A percentile compares a stretch with the other conserved stretches of the same genome.
Conservation (phyloP, 352 stramenopile genomes). For the Pythium scleroteichum region DNA sequence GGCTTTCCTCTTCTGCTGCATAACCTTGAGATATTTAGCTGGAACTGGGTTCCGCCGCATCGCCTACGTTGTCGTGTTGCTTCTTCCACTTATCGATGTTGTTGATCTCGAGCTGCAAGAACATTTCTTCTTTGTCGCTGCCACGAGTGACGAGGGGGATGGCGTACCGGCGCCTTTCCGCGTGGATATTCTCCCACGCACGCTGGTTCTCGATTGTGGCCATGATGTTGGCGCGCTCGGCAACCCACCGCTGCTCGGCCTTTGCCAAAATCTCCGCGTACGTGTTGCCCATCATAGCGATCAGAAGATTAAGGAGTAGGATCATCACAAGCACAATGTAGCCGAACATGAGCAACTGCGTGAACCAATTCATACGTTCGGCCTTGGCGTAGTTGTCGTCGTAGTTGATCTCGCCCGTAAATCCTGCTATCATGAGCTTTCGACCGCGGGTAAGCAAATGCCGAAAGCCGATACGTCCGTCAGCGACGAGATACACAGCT, state of each 20-base stretch:
- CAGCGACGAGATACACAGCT: conserved; percentile 55
- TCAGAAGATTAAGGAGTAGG: conserved; percentile 64
- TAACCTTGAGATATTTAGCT: not conserved
- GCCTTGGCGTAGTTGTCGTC: conserved; percentile 51
- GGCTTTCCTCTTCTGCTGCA: not conserved
- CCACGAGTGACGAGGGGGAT: conserved; percentile 39
- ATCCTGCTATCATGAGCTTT: conserved; percentile 52
- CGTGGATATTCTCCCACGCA: conserved; percentile 34
- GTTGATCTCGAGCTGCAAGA: conserved; percentile 51
- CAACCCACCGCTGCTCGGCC: conserved; percentile 60
- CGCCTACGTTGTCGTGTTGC: not conserved
- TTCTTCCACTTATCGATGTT: conserved; percentile 48
- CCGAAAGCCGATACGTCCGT: conserved; percentile 34
- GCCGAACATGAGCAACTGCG: conserved; percentile 49
- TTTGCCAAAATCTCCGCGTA: conserved; percentile 61
- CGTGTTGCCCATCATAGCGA: conserved; percentile 76
- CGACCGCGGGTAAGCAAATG: conserved; percentile 46
- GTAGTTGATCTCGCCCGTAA: conserved; percentile 63
- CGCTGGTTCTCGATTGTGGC: conserved; percentile 55
- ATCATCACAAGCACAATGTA: conserved; percentile 73
- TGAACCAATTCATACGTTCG: conserved; percentile 44
- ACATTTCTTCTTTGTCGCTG: conserved; percentile 39
- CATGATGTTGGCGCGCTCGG: conserved; percentile 72
- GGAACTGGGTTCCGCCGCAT: not conserved
- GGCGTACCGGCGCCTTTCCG: conserved; percentile 39